Conservation (phyloP, 140 eudicot genomes). For the Bidens hawaiensis region DNA sequence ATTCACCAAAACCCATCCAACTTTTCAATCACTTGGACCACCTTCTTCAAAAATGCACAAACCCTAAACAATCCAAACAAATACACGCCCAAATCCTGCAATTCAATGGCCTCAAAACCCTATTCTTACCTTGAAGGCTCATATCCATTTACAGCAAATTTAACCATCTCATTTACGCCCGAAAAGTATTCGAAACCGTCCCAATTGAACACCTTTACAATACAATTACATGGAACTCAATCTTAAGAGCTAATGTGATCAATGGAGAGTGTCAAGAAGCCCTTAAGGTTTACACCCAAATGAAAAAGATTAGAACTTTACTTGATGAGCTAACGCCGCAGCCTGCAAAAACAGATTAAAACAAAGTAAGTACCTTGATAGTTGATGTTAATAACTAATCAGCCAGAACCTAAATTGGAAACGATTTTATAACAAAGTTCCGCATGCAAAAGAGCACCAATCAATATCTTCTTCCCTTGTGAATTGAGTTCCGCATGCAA, state of each 20-base stretch:
- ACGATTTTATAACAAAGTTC: neutral
- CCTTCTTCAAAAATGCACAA: constrained; percentile 39
- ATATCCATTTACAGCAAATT: constrained; percentile 39
- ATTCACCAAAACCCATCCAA: neutral
- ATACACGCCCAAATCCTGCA: constrained; percentile 47
- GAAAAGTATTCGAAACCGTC: constrained; percentile 43
- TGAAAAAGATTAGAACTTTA: constrained; percentile 32
- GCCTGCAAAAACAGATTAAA: constrained; percentile 50
- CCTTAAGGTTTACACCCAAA: constrained; percentile 34
- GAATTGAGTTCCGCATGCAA: constrained; percentile 79
- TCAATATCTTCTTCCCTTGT: constrained; percentile 82
- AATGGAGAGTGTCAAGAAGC: constrained; percentile 28
- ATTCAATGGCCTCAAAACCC: constrained; percentile 16
- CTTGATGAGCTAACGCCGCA: constrained; percentile 82
- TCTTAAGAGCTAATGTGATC: constrained; percentile 48
- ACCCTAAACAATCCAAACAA: constrained; percentile 33
- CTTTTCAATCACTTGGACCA: constrained; percentile 38
- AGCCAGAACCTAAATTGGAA: neutral
- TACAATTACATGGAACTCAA: constrained; percentile 58
- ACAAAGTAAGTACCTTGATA: too few species aligned
- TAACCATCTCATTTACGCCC: constrained; percentile 40
- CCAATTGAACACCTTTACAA: constrained; percentile 23
- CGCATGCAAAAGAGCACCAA: constrained; percentile 68
- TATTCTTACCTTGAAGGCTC: constrained; percentile 47
- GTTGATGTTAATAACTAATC: neutral